These are phyloP conservation scores for Cryptococcus floricola DNA, from an alignment of 1,284 basidiomycete genomes.

Conservation along the genomic window DNA sequence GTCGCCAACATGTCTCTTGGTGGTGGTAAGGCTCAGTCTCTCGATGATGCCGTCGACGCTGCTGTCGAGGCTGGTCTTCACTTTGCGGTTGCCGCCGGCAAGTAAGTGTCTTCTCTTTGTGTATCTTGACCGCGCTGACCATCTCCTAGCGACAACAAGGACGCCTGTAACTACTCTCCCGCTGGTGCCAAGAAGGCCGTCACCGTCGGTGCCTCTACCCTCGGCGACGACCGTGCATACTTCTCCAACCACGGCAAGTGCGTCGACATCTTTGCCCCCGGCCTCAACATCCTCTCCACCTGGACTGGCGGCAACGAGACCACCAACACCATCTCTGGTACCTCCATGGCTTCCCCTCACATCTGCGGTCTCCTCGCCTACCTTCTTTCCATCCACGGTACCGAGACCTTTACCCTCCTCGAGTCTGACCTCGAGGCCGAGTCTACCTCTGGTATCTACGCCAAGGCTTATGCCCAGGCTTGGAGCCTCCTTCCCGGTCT, in stretches of 20 bases:
- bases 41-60: constrained; percentile 80
- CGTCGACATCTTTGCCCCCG: constrained; percentile 79
- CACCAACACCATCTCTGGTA: constrained; percentile 62
- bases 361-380: constrained; percentile 70
- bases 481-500: constrained; percentile 45
- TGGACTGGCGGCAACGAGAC: constrained; percentile 61
- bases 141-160: constrained; percentile 55
- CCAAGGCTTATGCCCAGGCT: constrained; percentile 52
- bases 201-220: constrained; percentile 80
- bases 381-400: constrained; percentile 73
- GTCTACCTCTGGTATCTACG: constrained; percentile 36
- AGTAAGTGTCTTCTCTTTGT: constrained; percentile 37
- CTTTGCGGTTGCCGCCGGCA: constrained; percentile 92
- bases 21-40: constrained; percentile 83
- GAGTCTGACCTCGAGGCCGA: constrained; percentile 33
- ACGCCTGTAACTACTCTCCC: constrained; percentile 73
- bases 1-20: constrained; percentile 98
- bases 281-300: constrained; percentile 74
- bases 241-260: constrained; percentile 77
- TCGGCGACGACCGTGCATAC: constrained; percentile 78
- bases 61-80: constrained; percentile 82
- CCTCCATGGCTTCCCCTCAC: constrained; percentile 61
- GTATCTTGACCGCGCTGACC: constrained; percentile 5
- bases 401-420: constrained; percentile 54
- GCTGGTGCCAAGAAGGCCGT: constrained; percentile 70